Evolutionary conservation across 2,329 filamentous ascomycete species (phyloP).

Genomic region (Phoma sp.): DNA sequence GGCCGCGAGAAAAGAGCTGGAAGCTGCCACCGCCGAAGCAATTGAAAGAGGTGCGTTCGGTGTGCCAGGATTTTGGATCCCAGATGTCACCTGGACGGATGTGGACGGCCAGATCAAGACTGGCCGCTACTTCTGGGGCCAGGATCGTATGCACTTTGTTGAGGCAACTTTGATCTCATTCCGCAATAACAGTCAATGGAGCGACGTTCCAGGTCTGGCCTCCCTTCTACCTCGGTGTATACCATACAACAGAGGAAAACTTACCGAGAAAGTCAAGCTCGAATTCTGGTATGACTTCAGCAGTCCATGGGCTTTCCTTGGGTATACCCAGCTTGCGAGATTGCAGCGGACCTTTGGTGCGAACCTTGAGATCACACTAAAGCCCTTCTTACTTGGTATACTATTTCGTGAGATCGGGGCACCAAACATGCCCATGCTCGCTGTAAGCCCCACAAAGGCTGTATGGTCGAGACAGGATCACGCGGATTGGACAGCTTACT

Average conservation of each 20-base stretch:
- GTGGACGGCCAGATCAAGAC: conserved; percentile 13
- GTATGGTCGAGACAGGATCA: conserved; percentile 39
- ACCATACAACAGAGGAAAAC: conserved; percentile 2
- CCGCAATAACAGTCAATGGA: conserved; percentile 16
- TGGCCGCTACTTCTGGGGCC: conserved; percentile 44
- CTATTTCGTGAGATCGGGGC: conserved; percentile 46
- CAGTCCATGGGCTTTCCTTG: conserved; percentile 44
- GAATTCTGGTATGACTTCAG: conserved; percentile 47
- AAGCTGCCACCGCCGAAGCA: conserved; percentile 33
- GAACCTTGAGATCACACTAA: conserved; percentile 35
- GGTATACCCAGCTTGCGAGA: conserved; percentile 40
- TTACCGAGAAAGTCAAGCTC: conserved; percentile 21
- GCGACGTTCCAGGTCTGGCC: conserved; percentile 18
- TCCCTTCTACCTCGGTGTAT: conserved; percentile 34
- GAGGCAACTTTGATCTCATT: conserved; percentile 35
- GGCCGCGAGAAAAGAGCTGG: conserved; percentile 31
- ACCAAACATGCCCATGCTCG: conserved; percentile 37
- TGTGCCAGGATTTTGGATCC: conserved; percentile 45
- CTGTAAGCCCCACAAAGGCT: conserved; percentile 33
- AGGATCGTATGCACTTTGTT: conserved; percentile 47
- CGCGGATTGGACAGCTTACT: conserved; percentile 39
- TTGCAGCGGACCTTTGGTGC: conserved; percentile 35
- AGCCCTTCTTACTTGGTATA: conserved; percentile 43
- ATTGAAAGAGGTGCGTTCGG: conserved; percentile 44
- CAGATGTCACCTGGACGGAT: conserved; percentile 27